Conservation (phyloP, 148 eudicot species). For the Vaccinium vitisidaea region DNA sequence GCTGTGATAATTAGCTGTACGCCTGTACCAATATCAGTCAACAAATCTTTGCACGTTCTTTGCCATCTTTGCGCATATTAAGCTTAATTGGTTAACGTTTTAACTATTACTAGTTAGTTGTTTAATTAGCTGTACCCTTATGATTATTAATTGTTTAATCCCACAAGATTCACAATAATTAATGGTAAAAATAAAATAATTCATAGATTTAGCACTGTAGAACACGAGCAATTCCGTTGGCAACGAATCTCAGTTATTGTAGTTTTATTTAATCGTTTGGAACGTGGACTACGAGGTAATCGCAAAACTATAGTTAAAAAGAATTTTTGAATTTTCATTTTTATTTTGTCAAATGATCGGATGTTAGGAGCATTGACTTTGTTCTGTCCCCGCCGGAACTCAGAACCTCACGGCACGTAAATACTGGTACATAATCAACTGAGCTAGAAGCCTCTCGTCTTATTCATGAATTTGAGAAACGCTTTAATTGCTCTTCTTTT, state of each 20-base stretch:
- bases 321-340: too few species aligned
- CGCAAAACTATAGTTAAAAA: too few species aligned
- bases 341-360: too few species aligned
- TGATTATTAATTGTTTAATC: neutral
- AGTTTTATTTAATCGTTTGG: neutral
- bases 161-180: neutral
- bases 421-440: too few species aligned
- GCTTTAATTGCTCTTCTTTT: neutral
- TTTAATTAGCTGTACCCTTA: neutral
- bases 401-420: too few species aligned
- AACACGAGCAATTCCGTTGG: slow-evolving; percentile 3
- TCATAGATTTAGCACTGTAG: neutral
- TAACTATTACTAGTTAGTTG: neutral
- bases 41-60: neutral
- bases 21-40: too few species aligned
- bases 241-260: neutral
- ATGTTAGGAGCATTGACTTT: too few species aligned
- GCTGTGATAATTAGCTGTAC: too few species aligned
- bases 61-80: neutral
- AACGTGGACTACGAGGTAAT: neutral
- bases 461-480: neutral
- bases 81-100: neutral
- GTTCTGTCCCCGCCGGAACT: too few species aligned
- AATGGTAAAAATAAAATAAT: neutral
- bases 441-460: too few species aligned